Conservation (phyloP, 768 basidiomycete genomes). For the Suillus occidentalis region DNA sequence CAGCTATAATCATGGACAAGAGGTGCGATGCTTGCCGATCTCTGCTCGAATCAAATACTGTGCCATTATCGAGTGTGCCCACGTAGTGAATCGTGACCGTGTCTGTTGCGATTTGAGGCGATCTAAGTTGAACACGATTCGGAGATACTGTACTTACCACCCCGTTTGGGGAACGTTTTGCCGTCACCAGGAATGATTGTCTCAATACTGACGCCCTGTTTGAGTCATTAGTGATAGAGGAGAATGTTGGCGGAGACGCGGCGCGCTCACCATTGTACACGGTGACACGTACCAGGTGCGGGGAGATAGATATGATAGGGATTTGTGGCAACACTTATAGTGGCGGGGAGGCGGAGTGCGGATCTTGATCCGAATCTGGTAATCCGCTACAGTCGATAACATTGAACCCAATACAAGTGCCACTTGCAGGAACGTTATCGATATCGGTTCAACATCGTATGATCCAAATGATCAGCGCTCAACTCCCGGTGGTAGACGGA, state of each 20-base stretch:
- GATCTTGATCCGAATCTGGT: conserved; percentile 73
- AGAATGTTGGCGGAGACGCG: conserved; percentile 3
- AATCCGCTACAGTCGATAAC: conserved; percentile 13
- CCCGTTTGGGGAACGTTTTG: conserved; percentile 59
- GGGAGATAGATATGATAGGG: conserved; percentile 23
- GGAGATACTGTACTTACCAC: conserved; percentile 51
- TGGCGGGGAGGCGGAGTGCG: conserved; percentile 56
- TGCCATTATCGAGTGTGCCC: conserved; percentile 66
- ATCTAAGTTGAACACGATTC: conserved; percentile 14
- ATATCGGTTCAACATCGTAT: conserved; percentile 8
- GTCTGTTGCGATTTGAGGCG: conserved; percentile 45
- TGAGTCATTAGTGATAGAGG: conserved; percentile 6
- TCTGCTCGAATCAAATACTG: conserved; percentile 72
- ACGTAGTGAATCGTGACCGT: conserved; percentile 77
- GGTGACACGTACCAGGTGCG: conserved; percentile 28
- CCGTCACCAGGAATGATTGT: conserved; percentile 61
- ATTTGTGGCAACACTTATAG: conserved; percentile 38
- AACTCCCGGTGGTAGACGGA: neutral
- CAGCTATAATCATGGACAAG: conserved; percentile 1
- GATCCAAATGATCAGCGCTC: neutral
- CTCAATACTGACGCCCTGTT: conserved; percentile 72
- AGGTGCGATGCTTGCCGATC: conserved; percentile 55
- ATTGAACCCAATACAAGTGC: conserved; percentile 10
- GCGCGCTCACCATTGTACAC: conserved; percentile 31
- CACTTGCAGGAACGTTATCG: conserved; percentile 11